Evolutionary conservation across 352 stramenopile genomes (phyloP).

Genomic region (Globisporangium viniferum): DNA sequence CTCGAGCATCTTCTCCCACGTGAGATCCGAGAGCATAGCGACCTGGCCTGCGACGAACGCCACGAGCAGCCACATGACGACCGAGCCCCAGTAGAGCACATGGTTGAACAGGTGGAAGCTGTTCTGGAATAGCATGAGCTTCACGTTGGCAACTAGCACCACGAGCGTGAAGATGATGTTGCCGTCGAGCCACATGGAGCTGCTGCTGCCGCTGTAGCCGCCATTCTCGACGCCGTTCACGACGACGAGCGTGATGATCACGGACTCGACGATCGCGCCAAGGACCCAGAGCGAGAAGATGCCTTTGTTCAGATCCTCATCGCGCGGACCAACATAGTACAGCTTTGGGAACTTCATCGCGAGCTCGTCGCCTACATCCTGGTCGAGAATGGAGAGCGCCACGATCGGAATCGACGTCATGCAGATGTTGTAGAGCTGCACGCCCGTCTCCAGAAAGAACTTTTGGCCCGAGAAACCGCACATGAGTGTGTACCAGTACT

Average conservation of each 20-base stretch:
- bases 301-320: slow-evolving; percentile 63
- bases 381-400: slow-evolving; percentile 62
- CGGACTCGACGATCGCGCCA: slow-evolving; percentile 67
- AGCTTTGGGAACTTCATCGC: slow-evolving; percentile 72
- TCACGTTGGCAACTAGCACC: slow-evolving; percentile 69
- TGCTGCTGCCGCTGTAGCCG: slow-evolving; percentile 32
- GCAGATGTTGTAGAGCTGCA: slow-evolving; percentile 80
- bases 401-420: slow-evolving; percentile 74
- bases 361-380: slow-evolving; percentile 65
- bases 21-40: slow-evolving; percentile 55
- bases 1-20: slow-evolving; percentile 71
- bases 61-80: slow-evolving; percentile 61
- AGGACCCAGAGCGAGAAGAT: slow-evolving; percentile 71
- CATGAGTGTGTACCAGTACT: slow-evolving; percentile 78
- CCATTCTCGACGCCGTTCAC: slow-evolving; percentile 40
- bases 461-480: slow-evolving; percentile 81
- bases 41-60: slow-evolving; percentile 54
- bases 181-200: slow-evolving; percentile 73
- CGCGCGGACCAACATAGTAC: slow-evolving; percentile 54
- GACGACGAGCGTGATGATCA: slow-evolving; percentile 62
- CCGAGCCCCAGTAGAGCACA: slow-evolving; percentile 54
- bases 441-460: slow-evolving; percentile 77
- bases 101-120: slow-evolving; percentile 72
- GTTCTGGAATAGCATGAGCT: slow-evolving; percentile 81
- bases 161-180: slow-evolving; percentile 83